Evolutionary conservation across 441 rosid genomes (phyloP), one percentile per base, ranked within the genome.

Genomic region (Brassica hybrid): DNA sequence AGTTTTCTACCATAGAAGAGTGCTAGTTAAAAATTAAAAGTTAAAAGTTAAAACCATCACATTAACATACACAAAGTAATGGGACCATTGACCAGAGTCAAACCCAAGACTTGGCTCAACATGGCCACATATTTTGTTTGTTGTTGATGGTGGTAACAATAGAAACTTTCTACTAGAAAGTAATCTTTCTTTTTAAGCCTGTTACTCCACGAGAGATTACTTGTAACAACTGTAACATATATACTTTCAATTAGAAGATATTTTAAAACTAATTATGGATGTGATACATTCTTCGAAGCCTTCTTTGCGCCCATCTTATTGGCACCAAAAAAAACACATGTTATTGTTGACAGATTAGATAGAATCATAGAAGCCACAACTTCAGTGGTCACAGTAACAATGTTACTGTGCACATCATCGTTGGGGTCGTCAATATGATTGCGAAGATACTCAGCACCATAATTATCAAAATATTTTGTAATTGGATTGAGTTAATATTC

Each of bases 31-130:
- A 56, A 56, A 13, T 56, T 56, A 16, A 21, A 38, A 14, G 74
- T 57, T 34, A 17, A 56, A 56, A 56, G 25, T 56, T 56, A 16
- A 21, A 38, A 69, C 64, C 32, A 69, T 21, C 52, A 57, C 36
- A n/a, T 36, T 13, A 43, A 38, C 21, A 52, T 52, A 52, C 21
- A 16, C 23, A 41, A 38, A n/a, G 16, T n/a, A 14, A 23, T 41
- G 59, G 75, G 67, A 71, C 75, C 67, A 43, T 61, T 59, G 30
- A 71, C 75, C 75, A 25, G 13, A 71, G 75, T 60, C 75, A 60
- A 71, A 6, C 17, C 58, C 67, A 59, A 58, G 27, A 71, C 56
- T 23, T 43, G 58, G 66, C 57, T 58, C 66, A 58, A 38, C 17
- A 6, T 34, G 19, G 21, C 34, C 65, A 70, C 65, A 66, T 41